Conservation (phyloP, 345 rosid species). For the Salix arbutifolia region DNA sequence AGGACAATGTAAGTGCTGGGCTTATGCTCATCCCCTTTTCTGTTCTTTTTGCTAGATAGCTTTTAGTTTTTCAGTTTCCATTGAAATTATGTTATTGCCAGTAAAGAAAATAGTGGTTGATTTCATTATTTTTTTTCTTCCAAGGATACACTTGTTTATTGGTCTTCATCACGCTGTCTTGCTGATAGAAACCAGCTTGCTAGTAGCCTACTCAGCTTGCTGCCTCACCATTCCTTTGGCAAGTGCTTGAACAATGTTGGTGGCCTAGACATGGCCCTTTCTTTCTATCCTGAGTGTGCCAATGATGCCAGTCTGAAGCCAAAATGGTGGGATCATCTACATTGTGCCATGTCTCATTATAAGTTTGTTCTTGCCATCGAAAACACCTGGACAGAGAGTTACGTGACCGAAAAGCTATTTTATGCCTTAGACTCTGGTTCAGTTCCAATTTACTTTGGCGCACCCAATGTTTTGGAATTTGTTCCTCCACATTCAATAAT, state of each 20-base stretch:
- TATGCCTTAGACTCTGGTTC: slow-evolving; percentile 86
- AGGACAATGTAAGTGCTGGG: slow-evolving; percentile 54
- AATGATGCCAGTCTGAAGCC: slow-evolving; percentile 37
- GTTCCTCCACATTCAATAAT: slow-evolving; percentile 84
- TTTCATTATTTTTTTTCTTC: background rate
- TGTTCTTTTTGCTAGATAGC: background rate
- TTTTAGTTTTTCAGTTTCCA: background rate
- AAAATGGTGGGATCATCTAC: slow-evolving; percentile 91
- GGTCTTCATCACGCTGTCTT: slow-evolving; percentile 96
- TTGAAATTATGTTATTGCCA: background rate
- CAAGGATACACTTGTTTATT: slow-evolving; percentile 71
- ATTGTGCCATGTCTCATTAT: slow-evolving; percentile 95
- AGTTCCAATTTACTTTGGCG: slow-evolving; percentile 87
- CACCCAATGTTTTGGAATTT: slow-evolving; percentile 73
- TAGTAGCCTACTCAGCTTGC: slow-evolving; percentile 49
- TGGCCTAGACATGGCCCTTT: slow-evolving; percentile 64
- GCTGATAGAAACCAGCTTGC: slow-evolving; percentile 66
- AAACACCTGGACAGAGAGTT: slow-evolving; percentile 76
- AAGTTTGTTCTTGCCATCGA: slow-evolving; percentile 90
- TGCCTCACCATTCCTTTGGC: slow-evolving; percentile 89
- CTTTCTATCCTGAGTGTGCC: slow-evolving; percentile 69
- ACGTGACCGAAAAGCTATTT: slow-evolving; percentile 89
- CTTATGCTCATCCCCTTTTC: background rate
- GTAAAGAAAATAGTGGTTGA: background rate
- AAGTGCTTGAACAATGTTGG: slow-evolving; percentile 91